Base-by-base conservation (phyloP, 2,329 filamentous ascomycete species). In the Ophioceras dolichostomum region DNA sequence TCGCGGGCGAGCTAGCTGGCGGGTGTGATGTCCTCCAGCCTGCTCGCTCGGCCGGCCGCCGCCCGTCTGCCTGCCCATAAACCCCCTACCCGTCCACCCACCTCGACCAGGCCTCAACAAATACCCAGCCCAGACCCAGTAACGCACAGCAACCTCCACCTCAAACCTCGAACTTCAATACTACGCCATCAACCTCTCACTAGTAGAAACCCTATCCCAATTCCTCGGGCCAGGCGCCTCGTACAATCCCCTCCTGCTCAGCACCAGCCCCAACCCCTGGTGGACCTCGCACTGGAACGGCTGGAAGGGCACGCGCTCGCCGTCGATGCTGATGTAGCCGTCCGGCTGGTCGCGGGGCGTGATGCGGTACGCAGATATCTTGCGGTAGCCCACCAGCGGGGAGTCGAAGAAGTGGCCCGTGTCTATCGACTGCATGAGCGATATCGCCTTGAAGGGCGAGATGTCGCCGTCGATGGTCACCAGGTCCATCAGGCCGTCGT, bases 261-360 rank as follows among this genome's bases (percentile, higher is more conserved):
- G 64, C n/a, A 89, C 83, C 4, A 83, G 85, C 1, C 85, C 91
- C 18, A 98, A 64, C 0, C 81, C 83, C 37, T 66, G 72, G 55
- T 95, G 86, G 6, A 95, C 70, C 60, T 98, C 91, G 3, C 79
- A 85, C 62, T 98, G 91, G 54, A 95, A 93, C 0, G 85, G 82
- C 48, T 80, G 80, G 54, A 94, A 96, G 0, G 86, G 83, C 3
- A 94, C 68, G 38, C 73, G 71, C 60, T 98, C 91, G 27, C 91
- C 91, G 52, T 96, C 91, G 45, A 98, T 86, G 55, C 86, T 93
- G 54, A 98, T 93, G 55, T 83, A 91, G 2, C 89, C 89, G 43
- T 79, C 70, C 28, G 73, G 64, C 49, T 79, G 70, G 43, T 80
- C 62, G 37, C 74, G 76, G 0, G 91, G 91, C 4, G 79, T 79